These are phyloP conservation scores for Phaeodactylum tricornutum DNA, from an alignment of 108 stramenopile species.

Conservation along the genomic window DNA sequence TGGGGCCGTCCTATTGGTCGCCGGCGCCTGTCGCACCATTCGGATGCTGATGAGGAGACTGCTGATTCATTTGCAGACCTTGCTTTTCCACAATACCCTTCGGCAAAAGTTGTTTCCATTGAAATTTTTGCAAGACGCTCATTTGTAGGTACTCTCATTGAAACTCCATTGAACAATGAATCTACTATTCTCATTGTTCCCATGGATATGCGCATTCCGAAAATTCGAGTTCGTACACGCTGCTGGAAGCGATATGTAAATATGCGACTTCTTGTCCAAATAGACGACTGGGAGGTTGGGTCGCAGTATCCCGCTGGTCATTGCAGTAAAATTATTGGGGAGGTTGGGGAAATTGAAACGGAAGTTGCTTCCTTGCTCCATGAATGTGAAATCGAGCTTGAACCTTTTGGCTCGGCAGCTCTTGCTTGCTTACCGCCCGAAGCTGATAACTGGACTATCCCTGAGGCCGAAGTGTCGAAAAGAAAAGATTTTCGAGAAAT, in stretches of 20 bases:
- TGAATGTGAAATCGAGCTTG: slow-evolving; percentile 42
- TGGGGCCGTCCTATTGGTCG: slow-evolving; percentile 39
- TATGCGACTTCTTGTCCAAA: slow-evolving; percentile 27
- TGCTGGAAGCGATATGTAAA: slow-evolving; percentile 22
- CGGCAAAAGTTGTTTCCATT: slow-evolving; percentile 39
- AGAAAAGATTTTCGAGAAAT: slow-evolving; percentile 32
- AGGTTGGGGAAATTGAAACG: slow-evolving; percentile 38
- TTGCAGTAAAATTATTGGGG: slow-evolving; percentile 28
- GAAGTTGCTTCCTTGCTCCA: slow-evolving; percentile 48
- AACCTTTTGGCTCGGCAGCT: slow-evolving; percentile 53
- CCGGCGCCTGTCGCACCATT: slow-evolving; percentile 20
- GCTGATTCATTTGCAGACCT: background rate
- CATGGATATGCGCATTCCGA: slow-evolving; percentile 44
- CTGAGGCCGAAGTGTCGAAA: slow-evolving; percentile 24
- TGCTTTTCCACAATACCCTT: slow-evolving; percentile 24
- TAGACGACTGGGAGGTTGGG: slow-evolving; percentile 39
- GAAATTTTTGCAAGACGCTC: slow-evolving; percentile 15
- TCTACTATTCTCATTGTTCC: slow-evolving; percentile 29
- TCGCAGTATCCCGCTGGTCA: slow-evolving; percentile 40
- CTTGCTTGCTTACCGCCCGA: slow-evolving; percentile 48
- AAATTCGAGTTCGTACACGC: slow-evolving; percentile 36
- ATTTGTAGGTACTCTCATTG: slow-evolving; percentile 39
- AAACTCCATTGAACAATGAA: slow-evolving; percentile 26
- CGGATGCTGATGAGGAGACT: slow-evolving; percentile 22
- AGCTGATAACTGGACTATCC: slow-evolving; percentile 31